Base-by-base conservation (phyloP, 257 asterid species). In the Capsicum chinense region DNA sequence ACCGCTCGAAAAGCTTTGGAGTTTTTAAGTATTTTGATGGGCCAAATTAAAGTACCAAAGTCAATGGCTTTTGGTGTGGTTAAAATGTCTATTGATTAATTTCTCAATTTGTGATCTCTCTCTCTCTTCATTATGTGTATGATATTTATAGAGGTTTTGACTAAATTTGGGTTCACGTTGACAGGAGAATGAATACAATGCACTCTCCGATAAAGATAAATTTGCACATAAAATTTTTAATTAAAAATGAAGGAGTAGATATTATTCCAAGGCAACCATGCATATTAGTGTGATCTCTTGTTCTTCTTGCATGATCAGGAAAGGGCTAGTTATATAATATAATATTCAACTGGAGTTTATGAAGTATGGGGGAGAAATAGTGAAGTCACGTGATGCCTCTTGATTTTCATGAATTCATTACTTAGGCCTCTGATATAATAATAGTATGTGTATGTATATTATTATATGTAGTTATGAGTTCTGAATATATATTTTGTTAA, bases 361-460 rank as follows among this genome's bases (percentile, higher is more conserved):
- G 87, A 82, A 87, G 84, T 76, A 86, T 83, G 90, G 90, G 69
- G 7, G 48, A 52, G 79, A 85, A 71, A 48, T 62, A 85, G 81
- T 73, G 52, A 84, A 37, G 68, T 84, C 94, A 92, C 88, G 90
- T 90, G 92, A 62, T 81, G 82, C 19, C 84, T 80, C 89, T 89
- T 85, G 88, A 64, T 87, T 84, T 85, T 87, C 83, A 81, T 76
- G 48, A 76, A 26, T 52, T 17, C 12, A 87, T 79, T 83, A 82
- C 47, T 78, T 79, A n/a, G 54, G 62, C 78, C 57, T 68, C 21
- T 14, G n/a, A 33, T 66, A 66, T 17, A 7, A 67, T 13, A 14
- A 54, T 57, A 15, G 3, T 57, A 6, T 57, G 5, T 52, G 5
- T 10, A 11, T 57, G 6, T 39, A 39, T 39, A 39, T 39, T 26